Evolutionary conservation across 1,284 basidiomycete genomes (phyloP), one percentile per base, ranked within the genome.

Genomic region (Cryptococcus wingfieldii): DNA sequence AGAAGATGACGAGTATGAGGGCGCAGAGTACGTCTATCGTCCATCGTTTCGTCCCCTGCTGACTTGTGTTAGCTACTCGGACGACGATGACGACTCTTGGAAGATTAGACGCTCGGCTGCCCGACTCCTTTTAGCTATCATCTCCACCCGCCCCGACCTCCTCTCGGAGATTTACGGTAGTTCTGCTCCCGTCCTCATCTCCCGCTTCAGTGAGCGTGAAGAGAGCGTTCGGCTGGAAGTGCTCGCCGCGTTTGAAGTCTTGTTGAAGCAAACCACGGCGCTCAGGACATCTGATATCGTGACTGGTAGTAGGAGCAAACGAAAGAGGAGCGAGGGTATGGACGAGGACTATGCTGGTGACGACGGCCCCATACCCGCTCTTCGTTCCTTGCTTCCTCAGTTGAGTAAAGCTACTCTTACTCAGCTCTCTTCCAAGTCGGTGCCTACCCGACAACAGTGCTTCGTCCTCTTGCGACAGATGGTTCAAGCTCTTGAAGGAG

Each of bases 61-160:
- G 14, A 54, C 53, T 4, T 52, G 14, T 5, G 13, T 25, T 60
- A 91, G 89, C 62, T 97, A 97, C 73, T 92, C 91, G 7, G 95
- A 99, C 67, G 95, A 98, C 63, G 96, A 98, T 71, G 96, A 98
- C 71, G 88, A 90, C n/a, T 97, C 94, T 0, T 98, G 97, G 84
- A 98, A 97, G 78, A 92, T 97, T 59, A 86, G 96, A 58, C 84
- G 95, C 51, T 88, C 90, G 4, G 87, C 96, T 5, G 92, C 92
- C 25, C 97, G 97, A 72, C 80, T 98, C 2, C 81, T 98, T 13
- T 80, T 86, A 13, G 88, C 89, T 1, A 81, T 96, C 48, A 87
- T 98, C 61, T 84, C 83, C 14, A 95, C 94, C 5, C 87, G 92
- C 12, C 87, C 91, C 1, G 95, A 96, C 69, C 80, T 94, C 2